phyloP scores from a whole-genome alignment of 148 eudicot species.

The Amaranthus hypochondriacus region DNA sequence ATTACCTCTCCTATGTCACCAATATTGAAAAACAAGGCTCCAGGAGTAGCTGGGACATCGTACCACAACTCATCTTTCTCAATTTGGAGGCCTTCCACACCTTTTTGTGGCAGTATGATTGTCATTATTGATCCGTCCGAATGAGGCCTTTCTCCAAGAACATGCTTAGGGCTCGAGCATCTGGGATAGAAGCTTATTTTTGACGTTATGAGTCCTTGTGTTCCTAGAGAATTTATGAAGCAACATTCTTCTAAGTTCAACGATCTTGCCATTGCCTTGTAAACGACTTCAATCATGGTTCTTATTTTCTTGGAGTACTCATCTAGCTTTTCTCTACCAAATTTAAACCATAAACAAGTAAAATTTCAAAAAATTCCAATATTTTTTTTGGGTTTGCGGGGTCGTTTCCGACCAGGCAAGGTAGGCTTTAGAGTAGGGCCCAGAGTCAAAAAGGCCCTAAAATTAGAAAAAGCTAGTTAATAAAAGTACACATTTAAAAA shows the following conservation, averaged over 20 bases:
- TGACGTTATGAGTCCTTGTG: conserved; percentile 8
- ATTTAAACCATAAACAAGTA: too few relatives aligned
- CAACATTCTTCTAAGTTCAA: conserved; percentile 32
- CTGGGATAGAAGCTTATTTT: conserved; percentile 38
- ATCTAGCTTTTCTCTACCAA: conserved; percentile 23
- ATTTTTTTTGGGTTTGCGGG: too few relatives aligned
- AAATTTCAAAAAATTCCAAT: not conserved
- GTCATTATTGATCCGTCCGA: conserved; percentile 35
- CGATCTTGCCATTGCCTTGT: conserved; percentile 35
- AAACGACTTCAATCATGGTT: conserved; percentile 15
- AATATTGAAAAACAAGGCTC: conserved; percentile 32
- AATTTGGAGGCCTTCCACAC: conserved; percentile 41
- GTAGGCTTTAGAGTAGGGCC: too few relatives aligned
- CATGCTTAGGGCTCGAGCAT: conserved; percentile 34
- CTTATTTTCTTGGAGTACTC: conserved; percentile 19
- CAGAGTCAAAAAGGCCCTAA: too few relatives aligned
- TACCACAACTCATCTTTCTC: conserved; percentile 36
- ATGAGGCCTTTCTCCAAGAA: conserved; percentile 39
- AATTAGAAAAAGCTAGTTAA: too few relatives aligned
- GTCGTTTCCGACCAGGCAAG: too few relatives aligned
- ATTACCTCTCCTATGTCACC: conserved; percentile 11
- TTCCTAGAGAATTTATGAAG: conserved; percentile 30
- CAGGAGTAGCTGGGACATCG: conserved; percentile 36
- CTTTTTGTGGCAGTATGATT: conserved; percentile 24
- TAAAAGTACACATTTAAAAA: too few relatives aligned